Conservation (phyloP, 208 protist species). For the Trichomonas vaginalis region DNA sequence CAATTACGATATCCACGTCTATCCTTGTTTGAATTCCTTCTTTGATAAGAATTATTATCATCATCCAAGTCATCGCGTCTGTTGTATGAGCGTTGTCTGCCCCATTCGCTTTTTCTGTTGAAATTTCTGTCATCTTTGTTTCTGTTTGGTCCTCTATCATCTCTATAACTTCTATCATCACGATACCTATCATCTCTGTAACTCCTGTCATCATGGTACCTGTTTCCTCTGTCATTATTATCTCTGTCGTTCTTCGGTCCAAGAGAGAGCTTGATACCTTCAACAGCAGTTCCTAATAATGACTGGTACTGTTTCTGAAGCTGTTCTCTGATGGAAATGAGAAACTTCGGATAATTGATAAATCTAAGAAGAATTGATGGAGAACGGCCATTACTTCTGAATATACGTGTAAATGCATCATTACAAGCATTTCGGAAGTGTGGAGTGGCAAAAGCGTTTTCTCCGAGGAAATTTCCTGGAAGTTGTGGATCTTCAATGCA, state of each 20-base stretch:
- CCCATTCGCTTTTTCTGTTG: no score
- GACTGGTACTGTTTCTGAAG: not conserved
- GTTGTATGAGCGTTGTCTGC: not conserved
- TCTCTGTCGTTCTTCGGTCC: no score
- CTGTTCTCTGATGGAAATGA: not conserved
- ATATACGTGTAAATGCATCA: not conserved
- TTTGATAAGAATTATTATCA: no score
- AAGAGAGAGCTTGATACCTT: not conserved
- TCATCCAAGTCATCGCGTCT: not conserved
- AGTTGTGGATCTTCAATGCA: constrained; percentile 12
- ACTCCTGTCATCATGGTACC: not conserved
- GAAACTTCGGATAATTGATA: not conserved
- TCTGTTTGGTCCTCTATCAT: not conserved
- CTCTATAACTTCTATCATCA: not conserved
- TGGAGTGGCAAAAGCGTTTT: not conserved
- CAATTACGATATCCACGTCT: not conserved
- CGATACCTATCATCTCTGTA: not conserved
- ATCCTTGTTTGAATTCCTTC: not conserved
- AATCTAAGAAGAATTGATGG: not conserved
- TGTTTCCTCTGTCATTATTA: not conserved
- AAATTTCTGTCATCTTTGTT: no score
- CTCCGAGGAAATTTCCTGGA: not conserved
- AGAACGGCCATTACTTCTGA: not conserved
- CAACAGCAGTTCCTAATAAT: not conserved
- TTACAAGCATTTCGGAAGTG: not conserved